Evolutionary conservation across 148 eudicot species (phyloP), one percentile per base, ranked within the genome.

Genomic region (Linanthus parryae): DNA sequence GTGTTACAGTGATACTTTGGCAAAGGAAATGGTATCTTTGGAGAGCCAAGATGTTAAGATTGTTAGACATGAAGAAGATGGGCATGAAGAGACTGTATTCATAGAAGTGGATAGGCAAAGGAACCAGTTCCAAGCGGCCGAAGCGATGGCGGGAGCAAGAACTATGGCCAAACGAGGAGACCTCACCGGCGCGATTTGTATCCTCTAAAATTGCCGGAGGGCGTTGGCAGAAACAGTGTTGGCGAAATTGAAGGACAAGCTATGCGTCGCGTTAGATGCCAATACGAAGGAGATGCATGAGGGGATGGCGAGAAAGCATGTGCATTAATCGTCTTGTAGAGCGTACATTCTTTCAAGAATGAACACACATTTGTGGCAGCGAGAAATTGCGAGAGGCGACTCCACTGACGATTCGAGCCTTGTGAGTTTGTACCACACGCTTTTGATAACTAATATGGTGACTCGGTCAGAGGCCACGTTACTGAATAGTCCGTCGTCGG

Each of bases 141-240:
- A 59, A 19, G 64, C 64, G n/a, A 59, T 59, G 48, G 56, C 6
- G 19, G 64, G 49, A n/a, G 64, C 64, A 37, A 50, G 64, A 49
- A 15, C 48, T 20, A 47, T 48, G 37, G 64, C 64, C 2, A 56
- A 59, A 14, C 36, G 30, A 13, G 46, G 38, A 14, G 56, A 59
- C 49, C 31, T 59, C 9, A 24, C 45, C 21, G 56, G 36, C 15
- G 64, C 64, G 21, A 56, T 49, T 2, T 49, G 39, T 3, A 16
- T 59, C 48, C 64, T 59, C 16, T 38, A 31, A 40, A n/a, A 38
- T 28, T 59, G 56, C 25, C 56, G 30, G 14, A 28, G 49, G n/a
- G 25, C 12, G 7, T 38, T 59, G 48, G 24, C 22, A 20, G 48
- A 49, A 49, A 59, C 64, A 1, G 17, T 39, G 45, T 49, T 56